Evolutionary conservation across 257 asterid genomes (phyloP).

Genomic region (Galeopsis tetrahit): DNA sequence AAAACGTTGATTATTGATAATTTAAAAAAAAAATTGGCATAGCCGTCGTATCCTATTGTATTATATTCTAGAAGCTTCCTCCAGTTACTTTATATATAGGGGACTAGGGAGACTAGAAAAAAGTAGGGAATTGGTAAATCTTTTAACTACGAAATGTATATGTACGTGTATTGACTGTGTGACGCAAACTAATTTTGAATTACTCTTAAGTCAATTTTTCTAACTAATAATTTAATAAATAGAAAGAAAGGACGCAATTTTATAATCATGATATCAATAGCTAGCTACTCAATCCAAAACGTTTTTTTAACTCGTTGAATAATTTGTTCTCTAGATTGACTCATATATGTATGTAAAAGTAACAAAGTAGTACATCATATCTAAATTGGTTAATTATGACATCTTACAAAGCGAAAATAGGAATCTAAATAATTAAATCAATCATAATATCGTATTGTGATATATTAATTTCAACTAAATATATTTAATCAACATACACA

Average conservation of each 20-base stretch:
- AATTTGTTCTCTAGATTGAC: not conserved
- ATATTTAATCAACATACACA: too few relatives aligned
- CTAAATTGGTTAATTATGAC: not conserved
- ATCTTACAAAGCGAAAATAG: not conserved
- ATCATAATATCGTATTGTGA: too few relatives aligned
- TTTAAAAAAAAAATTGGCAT: too few relatives aligned
- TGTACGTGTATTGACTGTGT: conserved; percentile 10
- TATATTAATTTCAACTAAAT: too few relatives aligned
- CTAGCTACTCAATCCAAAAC: not conserved
- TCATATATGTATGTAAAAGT: too few relatives aligned
- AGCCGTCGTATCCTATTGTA: not conserved
- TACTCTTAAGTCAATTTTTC: not conserved
- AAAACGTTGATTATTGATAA: too few relatives aligned
- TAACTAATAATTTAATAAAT: not conserved
- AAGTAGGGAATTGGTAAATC: conserved; percentile 27
- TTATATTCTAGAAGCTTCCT: not conserved
- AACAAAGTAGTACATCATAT: not conserved
- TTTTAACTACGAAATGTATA: not conserved
- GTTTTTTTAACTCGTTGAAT: not conserved
- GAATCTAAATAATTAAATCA: not conserved
- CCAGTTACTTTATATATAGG: conserved; percentile 21
- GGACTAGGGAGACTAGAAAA: not conserved
- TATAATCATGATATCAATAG: not conserved
- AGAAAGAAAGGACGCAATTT: not conserved
- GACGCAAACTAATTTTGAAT: conserved; percentile 4